These are phyloP conservation scores for Nothophoma quercina DNA, from an alignment of 2,329 filamentous ascomycete genomes.

Conservation along the genomic window DNA sequence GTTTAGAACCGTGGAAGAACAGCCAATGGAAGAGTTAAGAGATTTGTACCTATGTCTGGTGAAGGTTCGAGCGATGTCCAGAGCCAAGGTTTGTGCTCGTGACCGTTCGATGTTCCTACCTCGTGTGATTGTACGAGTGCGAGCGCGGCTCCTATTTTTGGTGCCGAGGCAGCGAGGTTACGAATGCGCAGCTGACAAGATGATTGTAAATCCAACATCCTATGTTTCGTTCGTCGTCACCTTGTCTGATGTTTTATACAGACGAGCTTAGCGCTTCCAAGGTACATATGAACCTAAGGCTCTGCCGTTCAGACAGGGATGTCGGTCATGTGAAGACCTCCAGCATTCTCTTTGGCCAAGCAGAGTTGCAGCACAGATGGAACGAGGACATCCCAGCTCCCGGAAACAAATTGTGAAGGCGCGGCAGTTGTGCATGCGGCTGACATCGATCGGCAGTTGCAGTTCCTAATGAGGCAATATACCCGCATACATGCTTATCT, in stretches of 20 bases:
- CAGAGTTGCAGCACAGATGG: background rate
- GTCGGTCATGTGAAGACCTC: background rate
- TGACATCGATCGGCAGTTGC: conserved; percentile 11
- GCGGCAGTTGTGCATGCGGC: conserved; percentile 11
- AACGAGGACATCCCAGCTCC: background rate
- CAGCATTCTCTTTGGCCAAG: background rate
- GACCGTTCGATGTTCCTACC: background rate
- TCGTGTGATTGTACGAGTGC: background rate
- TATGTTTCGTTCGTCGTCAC: background rate
- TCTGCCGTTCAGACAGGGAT: background rate
- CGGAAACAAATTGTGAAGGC: conserved; percentile 5
- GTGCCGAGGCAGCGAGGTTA: background rate
- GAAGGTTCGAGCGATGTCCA: background rate
- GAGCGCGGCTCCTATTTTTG: background rate
- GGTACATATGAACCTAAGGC: background rate
- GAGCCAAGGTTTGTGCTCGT: background rate
- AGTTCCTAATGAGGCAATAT: conserved; percentile 3
- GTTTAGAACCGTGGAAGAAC: background rate
- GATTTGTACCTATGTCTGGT: background rate
- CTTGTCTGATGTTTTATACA: background rate
- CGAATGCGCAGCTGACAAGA: conserved; percentile 1
- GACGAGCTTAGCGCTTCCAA: conserved; percentile 1
- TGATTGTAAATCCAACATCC: background rate
- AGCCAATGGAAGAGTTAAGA: background rate
- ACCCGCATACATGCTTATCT: conserved; percentile 4